phyloP scores from a whole-genome alignment of 306 rosid genomes.

The Cicer pinnatifidum region DNA sequence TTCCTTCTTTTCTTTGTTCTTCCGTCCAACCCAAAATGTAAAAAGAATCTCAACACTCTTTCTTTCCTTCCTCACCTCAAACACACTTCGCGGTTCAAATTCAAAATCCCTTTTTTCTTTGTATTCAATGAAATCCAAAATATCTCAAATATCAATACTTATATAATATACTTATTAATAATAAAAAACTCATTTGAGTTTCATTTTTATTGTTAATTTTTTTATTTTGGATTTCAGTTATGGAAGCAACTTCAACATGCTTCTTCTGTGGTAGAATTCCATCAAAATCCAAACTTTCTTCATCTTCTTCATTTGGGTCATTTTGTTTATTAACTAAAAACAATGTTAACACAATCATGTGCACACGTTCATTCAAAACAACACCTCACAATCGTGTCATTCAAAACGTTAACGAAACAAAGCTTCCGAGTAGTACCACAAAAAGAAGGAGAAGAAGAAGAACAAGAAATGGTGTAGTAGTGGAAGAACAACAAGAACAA shows the following conservation, averaged over 20 bases:
- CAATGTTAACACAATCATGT: constrained; percentile 32
- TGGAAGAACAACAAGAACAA: background rate
- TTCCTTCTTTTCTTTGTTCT: constrained; percentile 3
- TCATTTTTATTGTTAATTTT: background rate
- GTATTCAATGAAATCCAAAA: background rate
- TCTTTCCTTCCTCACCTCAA: constrained; percentile 51
- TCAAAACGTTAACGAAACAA: constrained; percentile 42
- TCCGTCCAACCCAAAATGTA: background rate
- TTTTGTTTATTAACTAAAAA: constrained; percentile 37
- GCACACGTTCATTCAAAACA: constrained; percentile 36
- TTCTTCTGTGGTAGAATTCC: constrained; percentile 52
- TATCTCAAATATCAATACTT: background rate
- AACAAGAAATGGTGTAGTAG: background rate
- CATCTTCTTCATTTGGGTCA: constrained; percentile 40
- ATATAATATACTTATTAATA: constrained; percentile 8
- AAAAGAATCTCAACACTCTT: constrained; percentile 2
- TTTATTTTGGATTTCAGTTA: background rate
- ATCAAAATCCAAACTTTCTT: constrained; percentile 37
- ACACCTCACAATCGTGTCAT: constrained; percentile 31
- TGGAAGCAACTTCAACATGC: constrained; percentile 49
- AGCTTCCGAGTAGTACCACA: constrained; percentile 13
- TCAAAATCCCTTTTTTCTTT: constrained; percentile 38
- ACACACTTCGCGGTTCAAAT: constrained; percentile 49
- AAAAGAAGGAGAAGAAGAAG: constrained; percentile 41
- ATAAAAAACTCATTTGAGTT: background rate